Percentiles rank a stretch among this genome's conserved stretches.
phyloP scores from a whole-genome alignment of 352 stramenopile species.

The Phytophthora melonis region DNA sequence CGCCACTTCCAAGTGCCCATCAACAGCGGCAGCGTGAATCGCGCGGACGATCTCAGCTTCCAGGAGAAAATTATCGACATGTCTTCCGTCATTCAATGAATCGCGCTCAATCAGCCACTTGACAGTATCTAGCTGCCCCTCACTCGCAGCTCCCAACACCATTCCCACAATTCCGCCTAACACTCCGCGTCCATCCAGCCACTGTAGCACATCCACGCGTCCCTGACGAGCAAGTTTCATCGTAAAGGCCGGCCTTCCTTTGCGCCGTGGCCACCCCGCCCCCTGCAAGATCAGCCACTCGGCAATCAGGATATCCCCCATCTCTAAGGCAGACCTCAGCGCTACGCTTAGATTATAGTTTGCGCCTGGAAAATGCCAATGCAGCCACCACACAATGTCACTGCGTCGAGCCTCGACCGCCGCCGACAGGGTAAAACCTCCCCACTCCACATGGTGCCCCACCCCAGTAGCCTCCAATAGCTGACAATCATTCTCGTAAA shows the following conservation, averaged over 20 bases:
- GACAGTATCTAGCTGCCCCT: slow-evolving; percentile 12
- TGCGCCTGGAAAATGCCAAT: slow-evolving; percentile 3
- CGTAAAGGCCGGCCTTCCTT: neutral
- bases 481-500: slow-evolving; percentile 16
- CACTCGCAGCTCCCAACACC: slow-evolving; percentile 11
- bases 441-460: slow-evolving; percentile 10
- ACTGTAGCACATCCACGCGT: slow-evolving; percentile 13
- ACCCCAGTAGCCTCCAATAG: neutral
- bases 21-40: neutral
- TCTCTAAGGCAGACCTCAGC: neutral
- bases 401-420: slow-evolving; percentile 15
- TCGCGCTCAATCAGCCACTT: neutral
- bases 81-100: no score
- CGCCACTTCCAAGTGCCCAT: neutral
- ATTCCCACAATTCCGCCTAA: neutral
- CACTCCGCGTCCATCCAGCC: neutral
- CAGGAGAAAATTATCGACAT: no score
- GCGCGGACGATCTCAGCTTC: no score
- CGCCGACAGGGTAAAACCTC: neutral
- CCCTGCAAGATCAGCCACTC: slow-evolving; percentile 18
- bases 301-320: slow-evolving; percentile 30
- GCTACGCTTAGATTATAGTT: no score
- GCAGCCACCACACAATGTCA: slow-evolving; percentile 30
- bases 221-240: slow-evolving; percentile 2
- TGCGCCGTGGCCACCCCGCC: neutral